Evolutionary conservation across 306 rosid species (phyloP).

Genomic region (Hippophae rhamnoides): DNA sequence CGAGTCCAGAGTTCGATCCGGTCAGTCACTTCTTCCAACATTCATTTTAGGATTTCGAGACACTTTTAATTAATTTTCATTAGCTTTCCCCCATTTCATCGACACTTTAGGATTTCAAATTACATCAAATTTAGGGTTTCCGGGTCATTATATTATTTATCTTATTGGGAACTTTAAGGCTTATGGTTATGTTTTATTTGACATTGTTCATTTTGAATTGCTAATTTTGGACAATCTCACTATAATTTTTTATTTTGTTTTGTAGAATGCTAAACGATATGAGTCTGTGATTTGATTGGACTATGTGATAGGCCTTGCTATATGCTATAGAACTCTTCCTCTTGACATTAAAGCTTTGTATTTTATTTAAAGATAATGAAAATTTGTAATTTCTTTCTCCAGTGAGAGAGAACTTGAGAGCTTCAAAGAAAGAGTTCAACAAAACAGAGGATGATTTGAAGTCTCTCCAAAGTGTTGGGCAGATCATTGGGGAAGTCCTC

Average conservation of each 20-base stretch:
- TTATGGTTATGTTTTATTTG: conserved; percentile 1
- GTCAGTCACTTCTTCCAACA: conserved; percentile 32
- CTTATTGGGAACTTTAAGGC: neutral
- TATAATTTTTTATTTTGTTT: no score
- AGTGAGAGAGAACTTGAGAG: conserved; percentile 76
- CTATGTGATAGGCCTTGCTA: no score
- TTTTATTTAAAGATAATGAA: no score
- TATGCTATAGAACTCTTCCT: no score
- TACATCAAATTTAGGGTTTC: conserved; percentile 3
- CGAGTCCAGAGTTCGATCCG: conserved; percentile 76
- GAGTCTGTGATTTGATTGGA: no score
- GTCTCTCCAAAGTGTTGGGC: conserved; percentile 95
- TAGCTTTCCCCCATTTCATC: no score
- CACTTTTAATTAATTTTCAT: no score
- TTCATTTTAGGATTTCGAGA: neutral
- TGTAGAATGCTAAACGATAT: no score
- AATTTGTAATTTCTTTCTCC: conserved; percentile 10
- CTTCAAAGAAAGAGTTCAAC: conserved; percentile 72
- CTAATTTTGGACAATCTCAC: no score
- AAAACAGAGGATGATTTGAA: conserved; percentile 98
- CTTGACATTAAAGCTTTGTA: no score
- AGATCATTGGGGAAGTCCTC: conserved; percentile 92
- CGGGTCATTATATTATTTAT: neutral
- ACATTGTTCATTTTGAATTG: no score
- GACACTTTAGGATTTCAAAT: neutral